Percentiles rank a stretch among this genome's conserved stretches.
phyloP scores from a whole-genome alignment of 2,329 filamentous ascomycete genomes.

The Juglanconis juglandina region DNA sequence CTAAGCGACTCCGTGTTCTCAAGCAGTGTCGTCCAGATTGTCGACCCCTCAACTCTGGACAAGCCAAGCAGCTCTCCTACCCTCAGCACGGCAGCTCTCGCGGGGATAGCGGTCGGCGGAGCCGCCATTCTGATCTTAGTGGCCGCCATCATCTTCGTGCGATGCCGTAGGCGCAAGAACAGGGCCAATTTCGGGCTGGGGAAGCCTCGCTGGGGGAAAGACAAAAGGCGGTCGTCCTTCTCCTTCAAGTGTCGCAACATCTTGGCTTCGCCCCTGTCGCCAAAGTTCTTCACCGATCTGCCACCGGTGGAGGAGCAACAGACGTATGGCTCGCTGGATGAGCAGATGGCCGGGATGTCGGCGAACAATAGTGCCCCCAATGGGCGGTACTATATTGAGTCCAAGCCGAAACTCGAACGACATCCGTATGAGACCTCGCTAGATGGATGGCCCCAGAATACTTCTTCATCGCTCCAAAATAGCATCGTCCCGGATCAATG shows the following conservation, averaged over 20 bases:
- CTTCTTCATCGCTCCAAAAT: neutral
- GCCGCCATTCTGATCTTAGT: conserved; percentile 34
- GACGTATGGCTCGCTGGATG: conserved; percentile 25
- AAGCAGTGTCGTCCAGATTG: conserved; percentile 23
- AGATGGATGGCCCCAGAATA: neutral
- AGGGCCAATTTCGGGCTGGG: conserved; percentile 24
- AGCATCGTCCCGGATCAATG: neutral
- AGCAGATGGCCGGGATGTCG: conserved; percentile 5
- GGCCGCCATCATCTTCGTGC: conserved; percentile 41
- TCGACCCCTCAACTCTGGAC: conserved; percentile 1
- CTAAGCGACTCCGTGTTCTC: conserved; percentile 47
- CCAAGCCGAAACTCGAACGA: conserved; percentile 2
- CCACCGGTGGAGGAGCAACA: conserved; percentile 2
- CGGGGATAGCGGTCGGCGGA: conserved; percentile 40
- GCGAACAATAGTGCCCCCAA: neutral
- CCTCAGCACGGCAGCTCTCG: conserved; percentile 30
- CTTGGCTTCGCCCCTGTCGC: conserved; percentile 35
- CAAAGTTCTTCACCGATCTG: conserved; percentile 31
- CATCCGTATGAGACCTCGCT: conserved; percentile 7
- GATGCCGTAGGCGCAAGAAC: conserved; percentile 43
- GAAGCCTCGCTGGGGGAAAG: conserved; percentile 26
- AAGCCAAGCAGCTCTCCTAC: neutral
- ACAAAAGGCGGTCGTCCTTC: conserved; percentile 42
- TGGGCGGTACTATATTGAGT: conserved; percentile 11
- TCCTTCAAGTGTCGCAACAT: conserved; percentile 51